These are phyloP conservation scores for Colletotrichum sp. DNA, from an alignment of 2,329 filamentous ascomycete species.

Conservation along the genomic window DNA sequence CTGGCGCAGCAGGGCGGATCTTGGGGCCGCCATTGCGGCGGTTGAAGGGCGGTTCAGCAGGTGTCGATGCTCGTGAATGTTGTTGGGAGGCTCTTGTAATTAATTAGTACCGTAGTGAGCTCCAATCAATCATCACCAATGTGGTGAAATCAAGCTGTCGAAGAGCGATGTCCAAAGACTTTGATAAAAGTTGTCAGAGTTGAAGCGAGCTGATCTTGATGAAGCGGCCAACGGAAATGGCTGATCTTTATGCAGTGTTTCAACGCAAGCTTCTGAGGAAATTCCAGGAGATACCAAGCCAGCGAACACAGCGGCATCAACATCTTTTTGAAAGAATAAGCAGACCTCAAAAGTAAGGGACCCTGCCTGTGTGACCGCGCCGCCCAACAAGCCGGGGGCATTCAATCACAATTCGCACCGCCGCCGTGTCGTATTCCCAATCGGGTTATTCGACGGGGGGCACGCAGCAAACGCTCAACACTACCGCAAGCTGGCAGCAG, in stretches of 20 bases:
- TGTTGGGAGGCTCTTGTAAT: not conserved
- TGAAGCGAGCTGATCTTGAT: not conserved
- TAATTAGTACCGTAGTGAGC: not conserved
- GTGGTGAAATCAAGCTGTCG: accelerated
- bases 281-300: not conserved
- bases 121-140: not conserved
- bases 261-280: accelerated
- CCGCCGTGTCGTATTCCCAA: not conserved
- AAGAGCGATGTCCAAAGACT: not conserved
- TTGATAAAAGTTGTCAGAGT: not conserved
- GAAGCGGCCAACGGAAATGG: not conserved
- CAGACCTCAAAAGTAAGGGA: not conserved
- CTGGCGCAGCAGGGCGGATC: constrained; percentile 42
- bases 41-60: not conserved
- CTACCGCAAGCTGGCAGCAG: not conserved
- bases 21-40: not conserved
- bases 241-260: not conserved
- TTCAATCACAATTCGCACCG: not conserved
- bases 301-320: not conserved
- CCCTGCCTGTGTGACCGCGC: not conserved
- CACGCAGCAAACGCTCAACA: not conserved
- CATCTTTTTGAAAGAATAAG: not conserved
- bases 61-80: not conserved
- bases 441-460: not conserved
- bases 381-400: not conserved